These are phyloP conservation scores for Eugenia klotzschiana DNA, from an alignment of 441 rosid species.

Conservation along the genomic window DNA sequence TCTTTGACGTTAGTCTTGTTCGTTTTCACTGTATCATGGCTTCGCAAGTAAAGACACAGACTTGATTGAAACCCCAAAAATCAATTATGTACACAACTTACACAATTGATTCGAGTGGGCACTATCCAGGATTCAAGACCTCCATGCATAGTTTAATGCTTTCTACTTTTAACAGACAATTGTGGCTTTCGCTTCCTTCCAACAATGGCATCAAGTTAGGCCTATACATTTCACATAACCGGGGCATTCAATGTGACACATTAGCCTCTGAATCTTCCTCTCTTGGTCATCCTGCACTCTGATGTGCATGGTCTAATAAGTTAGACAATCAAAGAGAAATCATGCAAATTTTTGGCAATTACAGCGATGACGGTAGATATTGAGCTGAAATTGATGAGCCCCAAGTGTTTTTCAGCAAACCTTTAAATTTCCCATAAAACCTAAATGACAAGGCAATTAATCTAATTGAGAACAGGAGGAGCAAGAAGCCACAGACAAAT, in stretches of 20 bases:
- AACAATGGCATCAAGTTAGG: background rate
- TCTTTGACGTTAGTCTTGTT: constrained; percentile 1
- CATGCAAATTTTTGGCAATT: background rate
- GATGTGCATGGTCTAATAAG: background rate
- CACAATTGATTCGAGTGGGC: background rate
- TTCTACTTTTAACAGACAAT: background rate
- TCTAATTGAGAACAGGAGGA: background rate
- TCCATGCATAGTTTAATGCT: background rate
- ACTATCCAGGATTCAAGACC: background rate
- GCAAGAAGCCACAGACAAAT: background rate
- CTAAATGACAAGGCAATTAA: background rate
- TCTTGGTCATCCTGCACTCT: background rate
- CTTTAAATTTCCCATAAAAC: background rate
- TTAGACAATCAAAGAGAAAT: background rate
- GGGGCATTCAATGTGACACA: background rate
- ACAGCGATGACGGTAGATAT: background rate
- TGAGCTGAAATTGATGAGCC: background rate
- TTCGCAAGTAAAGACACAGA: background rate
- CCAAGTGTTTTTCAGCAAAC: background rate
- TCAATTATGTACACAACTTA: background rate
- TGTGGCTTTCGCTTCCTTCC: background rate
- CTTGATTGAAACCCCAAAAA: background rate
- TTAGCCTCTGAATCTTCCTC: background rate
- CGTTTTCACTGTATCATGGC: background rate
- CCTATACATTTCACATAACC: background rate